phyloP scores from a whole-genome alignment of 2,329 filamentous ascomycete genomes.

The Drechslerella coelobrocha region DNA sequence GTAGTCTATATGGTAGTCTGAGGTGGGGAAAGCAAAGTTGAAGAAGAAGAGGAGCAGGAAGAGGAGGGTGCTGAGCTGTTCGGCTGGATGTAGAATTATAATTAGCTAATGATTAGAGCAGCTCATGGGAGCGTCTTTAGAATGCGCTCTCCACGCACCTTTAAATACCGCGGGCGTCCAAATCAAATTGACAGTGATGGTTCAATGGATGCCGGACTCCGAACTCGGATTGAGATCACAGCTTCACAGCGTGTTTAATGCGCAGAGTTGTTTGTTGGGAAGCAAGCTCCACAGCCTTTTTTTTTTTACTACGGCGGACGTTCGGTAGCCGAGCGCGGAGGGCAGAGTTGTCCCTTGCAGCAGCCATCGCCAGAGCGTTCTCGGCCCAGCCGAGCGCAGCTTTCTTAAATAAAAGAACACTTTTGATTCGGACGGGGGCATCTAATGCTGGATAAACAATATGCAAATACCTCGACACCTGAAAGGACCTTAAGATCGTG shows the following conservation, averaged over 20 bases:
- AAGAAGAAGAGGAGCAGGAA: conserved; percentile 13
- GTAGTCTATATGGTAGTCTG: not conserved
- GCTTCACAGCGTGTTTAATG: not conserved
- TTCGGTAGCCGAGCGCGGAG: conserved; percentile 47
- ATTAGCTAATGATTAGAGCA: not conserved
- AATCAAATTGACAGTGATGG: not conserved
- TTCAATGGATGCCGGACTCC: conserved; percentile 43
- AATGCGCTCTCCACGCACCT: not conserved
- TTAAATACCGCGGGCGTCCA: conserved; percentile 8
- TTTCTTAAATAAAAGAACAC: no score
- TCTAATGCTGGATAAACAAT: no score
- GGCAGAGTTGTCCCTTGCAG: conserved; percentile 12
- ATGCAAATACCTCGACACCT: no score
- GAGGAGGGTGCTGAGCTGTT: no score
- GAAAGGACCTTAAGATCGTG: no score
- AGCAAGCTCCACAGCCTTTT: conserved; percentile 4
- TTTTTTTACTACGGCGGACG: conserved; percentile 27
- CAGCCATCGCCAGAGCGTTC: not conserved
- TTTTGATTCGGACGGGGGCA: no score
- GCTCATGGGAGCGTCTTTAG: not conserved
- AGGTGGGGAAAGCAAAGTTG: not conserved
- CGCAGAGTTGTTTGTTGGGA: conserved; percentile 41
- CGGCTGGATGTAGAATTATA: no score
- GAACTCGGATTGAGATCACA: conserved; percentile 34
- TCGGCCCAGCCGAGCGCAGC: not conserved